phyloP scores from a whole-genome alignment of 2,329 filamentous ascomycete species.

The Sclerotinia minor region DNA sequence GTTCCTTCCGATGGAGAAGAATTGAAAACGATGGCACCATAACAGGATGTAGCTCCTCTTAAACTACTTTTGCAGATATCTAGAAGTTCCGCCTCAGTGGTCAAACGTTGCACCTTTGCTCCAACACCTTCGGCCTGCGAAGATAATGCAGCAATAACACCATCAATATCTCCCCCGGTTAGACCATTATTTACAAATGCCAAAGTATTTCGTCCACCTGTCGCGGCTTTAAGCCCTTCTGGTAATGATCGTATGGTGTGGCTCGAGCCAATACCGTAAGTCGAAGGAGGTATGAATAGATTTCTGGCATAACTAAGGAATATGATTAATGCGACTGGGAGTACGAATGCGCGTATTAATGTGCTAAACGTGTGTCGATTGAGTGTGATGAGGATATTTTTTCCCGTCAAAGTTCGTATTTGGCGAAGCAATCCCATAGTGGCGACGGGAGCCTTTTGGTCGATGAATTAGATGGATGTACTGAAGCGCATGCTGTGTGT shows the following conservation, averaged over 20 bases:
- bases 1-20: constrained; percentile 72
- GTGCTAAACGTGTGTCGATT: constrained; percentile 55
- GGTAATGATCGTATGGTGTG: constrained; percentile 62
- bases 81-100: constrained; percentile 58
- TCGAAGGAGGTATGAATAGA: constrained; percentile 75
- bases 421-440: constrained; percentile 57
- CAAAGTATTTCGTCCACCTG: constrained; percentile 64
- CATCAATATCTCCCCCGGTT: constrained; percentile 68
- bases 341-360: constrained; percentile 56
- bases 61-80: constrained; percentile 63
- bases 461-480: constrained; percentile 1
- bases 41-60: constrained; percentile 69
- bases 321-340: constrained; percentile 58
- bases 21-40: constrained; percentile 71
- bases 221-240: constrained; percentile 60
- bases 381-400: constrained; percentile 61
- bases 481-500: not conserved
- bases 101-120: constrained; percentile 56
- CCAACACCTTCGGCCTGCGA: constrained; percentile 56
- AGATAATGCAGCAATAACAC: constrained; percentile 65
- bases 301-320: constrained; percentile 74
- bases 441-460: constrained; percentile 11
- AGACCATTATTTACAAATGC: constrained; percentile 77
- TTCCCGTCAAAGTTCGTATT: constrained; percentile 60
- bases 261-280: constrained; percentile 69